A percentile compares a stretch with the other conserved stretches of the same genome.
These are phyloP conservation scores for Citrus hindsii DNA, from an alignment of 345 rosid species.

Conservation along the genomic window DNA sequence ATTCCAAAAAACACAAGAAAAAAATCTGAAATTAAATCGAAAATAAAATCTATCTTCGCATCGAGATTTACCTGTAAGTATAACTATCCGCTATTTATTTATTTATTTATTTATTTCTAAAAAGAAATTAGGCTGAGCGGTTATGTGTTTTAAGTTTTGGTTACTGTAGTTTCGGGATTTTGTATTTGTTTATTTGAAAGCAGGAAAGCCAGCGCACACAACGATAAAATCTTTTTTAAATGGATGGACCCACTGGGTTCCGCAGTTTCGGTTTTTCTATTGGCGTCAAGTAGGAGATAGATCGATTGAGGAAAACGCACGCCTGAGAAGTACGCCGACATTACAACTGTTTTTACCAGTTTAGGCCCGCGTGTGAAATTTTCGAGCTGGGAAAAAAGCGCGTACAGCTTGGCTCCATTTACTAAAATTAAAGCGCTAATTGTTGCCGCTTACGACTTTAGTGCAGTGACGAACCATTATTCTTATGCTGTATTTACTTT, in stretches of 20 bases:
- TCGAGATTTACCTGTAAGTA: not conserved
- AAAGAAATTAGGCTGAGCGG: not conserved
- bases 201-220: not conserved
- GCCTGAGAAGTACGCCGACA: not conserved
- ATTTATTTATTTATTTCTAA: no score
- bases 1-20: not conserved
- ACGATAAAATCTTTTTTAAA: not conserved
- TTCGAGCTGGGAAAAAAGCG: not conserved
- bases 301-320: not conserved
- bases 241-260: not conserved
- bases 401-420: not conserved
- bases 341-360: not conserved
- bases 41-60: not conserved
- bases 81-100: not conserved
- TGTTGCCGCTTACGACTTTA: no score
- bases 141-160: not conserved
- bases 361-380: not conserved
- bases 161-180: not conserved
- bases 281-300: not conserved
- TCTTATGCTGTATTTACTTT: no score
- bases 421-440: not conserved
- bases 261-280: not conserved
- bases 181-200: not conserved
- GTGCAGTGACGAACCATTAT: fast-evolving
- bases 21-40: not conserved